Conservation (phyloP, 2,329 filamentous ascomycete genomes). For the Pseudogymnoascus sp. region DNA sequence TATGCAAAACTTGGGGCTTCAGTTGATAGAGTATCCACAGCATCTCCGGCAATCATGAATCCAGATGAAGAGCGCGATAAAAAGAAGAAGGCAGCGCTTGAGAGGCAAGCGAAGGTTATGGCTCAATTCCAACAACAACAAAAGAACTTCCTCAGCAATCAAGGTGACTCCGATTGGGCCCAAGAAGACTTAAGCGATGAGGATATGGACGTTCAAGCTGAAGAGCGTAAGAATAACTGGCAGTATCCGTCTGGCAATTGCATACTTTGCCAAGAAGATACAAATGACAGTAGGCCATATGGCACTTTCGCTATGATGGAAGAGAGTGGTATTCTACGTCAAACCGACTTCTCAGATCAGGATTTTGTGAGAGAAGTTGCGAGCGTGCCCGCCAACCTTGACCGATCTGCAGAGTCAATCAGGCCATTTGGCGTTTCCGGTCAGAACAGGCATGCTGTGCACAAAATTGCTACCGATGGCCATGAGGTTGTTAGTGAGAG, state of each 20-base stretch:
- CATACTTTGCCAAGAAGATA: constrained; percentile 94
- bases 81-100: constrained; percentile 85
- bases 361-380: constrained; percentile 81
- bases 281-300: constrained; percentile 79
- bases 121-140: constrained; percentile 97
- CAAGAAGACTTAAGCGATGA: constrained; percentile 70
- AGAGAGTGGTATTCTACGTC: constrained; percentile 77
- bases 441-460: constrained; percentile 71
- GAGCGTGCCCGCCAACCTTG: constrained; percentile 71
- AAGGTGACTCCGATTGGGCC: constrained; percentile 82
- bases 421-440: constrained; percentile 87
- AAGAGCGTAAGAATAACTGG: constrained; percentile 69
- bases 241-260: constrained; percentile 91
- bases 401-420: constrained; percentile 73
- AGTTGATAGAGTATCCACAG: constrained; percentile 72
- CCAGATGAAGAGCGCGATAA: constrained; percentile 60
- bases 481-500: constrained; percentile 65
- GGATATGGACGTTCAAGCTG: constrained; percentile 48
- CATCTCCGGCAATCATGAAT: constrained; percentile 62
- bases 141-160: constrained; percentile 85
- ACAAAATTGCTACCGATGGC: constrained; percentile 68
- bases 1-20: constrained; percentile 59
- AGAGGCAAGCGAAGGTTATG: constrained; percentile 90
- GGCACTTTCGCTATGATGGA: constrained; percentile 88
- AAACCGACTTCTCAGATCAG: constrained; percentile 74